Conservation (phyloP, 2,329 filamentous ascomycete genomes). For the Talaromyces rugulosus region DNA sequence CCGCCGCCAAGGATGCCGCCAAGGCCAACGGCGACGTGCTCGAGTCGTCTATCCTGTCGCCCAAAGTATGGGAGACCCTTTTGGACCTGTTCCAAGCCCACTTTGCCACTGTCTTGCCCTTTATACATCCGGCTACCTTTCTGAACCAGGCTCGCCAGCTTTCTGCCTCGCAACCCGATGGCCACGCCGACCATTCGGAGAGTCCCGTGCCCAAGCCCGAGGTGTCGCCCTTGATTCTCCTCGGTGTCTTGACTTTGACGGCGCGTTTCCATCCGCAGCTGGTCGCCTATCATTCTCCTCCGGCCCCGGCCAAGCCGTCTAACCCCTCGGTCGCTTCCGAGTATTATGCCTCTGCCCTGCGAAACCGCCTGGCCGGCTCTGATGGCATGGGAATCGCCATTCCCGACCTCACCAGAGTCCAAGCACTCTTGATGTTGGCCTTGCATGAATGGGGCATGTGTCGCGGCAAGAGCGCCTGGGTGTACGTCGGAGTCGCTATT, state of each 20-base stretch:
- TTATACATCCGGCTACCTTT: slow-evolving; percentile 54
- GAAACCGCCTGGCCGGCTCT: slow-evolving; percentile 41
- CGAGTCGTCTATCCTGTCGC: slow-evolving; percentile 48
- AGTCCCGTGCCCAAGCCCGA: slow-evolving; percentile 29
- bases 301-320: slow-evolving; percentile 37
- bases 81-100: slow-evolving; percentile 58
- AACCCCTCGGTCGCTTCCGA: slow-evolving; percentile 51
- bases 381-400: slow-evolving; percentile 39
- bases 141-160: slow-evolving; percentile 45
- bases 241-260: slow-evolving; percentile 54
- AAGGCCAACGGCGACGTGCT: slow-evolving; percentile 42
- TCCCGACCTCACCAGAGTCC: slow-evolving; percentile 48
- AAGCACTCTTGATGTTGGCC: slow-evolving; percentile 54
- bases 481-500: slow-evolving; percentile 45
- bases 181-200: slow-evolving; percentile 18
- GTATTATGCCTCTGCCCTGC: slow-evolving; percentile 52
- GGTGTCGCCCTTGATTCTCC: slow-evolving; percentile 46
- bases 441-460: slow-evolving; percentile 57
- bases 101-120: slow-evolving; percentile 54
- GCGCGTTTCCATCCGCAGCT: slow-evolving; percentile 52
- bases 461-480: slow-evolving; percentile 50
- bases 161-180: slow-evolving; percentile 20
- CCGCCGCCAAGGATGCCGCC: slow-evolving; percentile 26
- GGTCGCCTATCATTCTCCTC: slow-evolving; percentile 46
- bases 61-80: slow-evolving; percentile 54